Percentiles rank a stretch among this genome's conserved stretches.
Evolutionary conservation across 495 filamentous ascomycete species (phyloP).

Genomic region (Penicillium odoratum): DNA sequence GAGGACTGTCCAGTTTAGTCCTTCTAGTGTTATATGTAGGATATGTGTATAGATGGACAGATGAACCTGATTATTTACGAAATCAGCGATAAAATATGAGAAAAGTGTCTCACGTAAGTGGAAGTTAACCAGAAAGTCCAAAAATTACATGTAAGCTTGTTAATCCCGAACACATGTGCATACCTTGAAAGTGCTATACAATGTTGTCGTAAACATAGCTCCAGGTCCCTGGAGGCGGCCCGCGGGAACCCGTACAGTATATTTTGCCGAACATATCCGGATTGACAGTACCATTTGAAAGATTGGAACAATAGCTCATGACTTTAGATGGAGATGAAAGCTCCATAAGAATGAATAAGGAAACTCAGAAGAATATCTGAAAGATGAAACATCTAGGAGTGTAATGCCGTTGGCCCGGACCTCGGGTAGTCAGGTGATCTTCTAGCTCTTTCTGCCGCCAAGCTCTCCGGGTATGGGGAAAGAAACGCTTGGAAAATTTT

Average conservation of each 20-base stretch:
- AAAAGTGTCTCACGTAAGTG: no score
- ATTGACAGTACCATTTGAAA: background rate
- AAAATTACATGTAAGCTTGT: no score
- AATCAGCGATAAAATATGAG: no score
- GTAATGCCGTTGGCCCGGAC: background rate
- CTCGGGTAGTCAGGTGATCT: constrained; percentile 37
- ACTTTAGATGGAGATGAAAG: background rate
- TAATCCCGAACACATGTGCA: no score
- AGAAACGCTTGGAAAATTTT: constrained; percentile 52
- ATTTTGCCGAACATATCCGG: background rate
- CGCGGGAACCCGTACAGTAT: background rate
- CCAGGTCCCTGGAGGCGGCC: background rate
- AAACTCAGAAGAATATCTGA: no score
- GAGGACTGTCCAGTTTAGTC: no score
- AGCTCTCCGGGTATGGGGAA: constrained; percentile 47
- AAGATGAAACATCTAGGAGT: background rate
- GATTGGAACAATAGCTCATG: background rate
- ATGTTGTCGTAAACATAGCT: background rate
- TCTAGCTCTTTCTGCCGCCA: constrained; percentile 50
- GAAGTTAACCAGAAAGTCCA: no score
- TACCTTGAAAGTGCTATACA: no score
- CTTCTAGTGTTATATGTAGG: no score
- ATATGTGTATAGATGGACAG: no score
- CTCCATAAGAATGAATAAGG: background rate
- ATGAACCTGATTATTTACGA: no score